Evolutionary conservation across 768 basidiomycete species (phyloP).

Genomic region (Phylloporus scabripes): DNA sequence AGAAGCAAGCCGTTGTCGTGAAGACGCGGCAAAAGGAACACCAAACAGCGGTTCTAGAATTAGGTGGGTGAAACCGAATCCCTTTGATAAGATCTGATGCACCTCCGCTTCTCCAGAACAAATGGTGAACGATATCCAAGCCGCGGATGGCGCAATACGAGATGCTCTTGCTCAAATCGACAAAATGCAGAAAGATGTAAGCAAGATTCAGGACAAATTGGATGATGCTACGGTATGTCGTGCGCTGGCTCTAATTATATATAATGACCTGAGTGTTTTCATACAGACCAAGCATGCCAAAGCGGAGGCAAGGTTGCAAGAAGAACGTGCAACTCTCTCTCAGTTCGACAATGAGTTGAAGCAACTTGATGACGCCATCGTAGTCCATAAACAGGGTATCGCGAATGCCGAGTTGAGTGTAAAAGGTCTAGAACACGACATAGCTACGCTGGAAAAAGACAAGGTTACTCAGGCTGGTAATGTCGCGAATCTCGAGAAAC

Average conservation of each 20-base stretch:
- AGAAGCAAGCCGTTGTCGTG: conserved; percentile 74
- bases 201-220: conserved; percentile 49
- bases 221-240: conserved; percentile 19
- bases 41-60: conserved; percentile 80
- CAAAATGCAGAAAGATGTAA: conserved; percentile 58
- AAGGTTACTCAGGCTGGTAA: conserved; percentile 45
- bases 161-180: conserved; percentile 41
- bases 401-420: conserved; percentile 60
- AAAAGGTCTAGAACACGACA: conserved; percentile 66
- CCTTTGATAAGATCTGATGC: background rate
- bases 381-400: conserved; percentile 70
- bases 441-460: conserved; percentile 61
- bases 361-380: conserved; percentile 75
- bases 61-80: conserved; percentile 49
- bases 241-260: background rate
- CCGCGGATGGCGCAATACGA: conserved; percentile 17
- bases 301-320: conserved; percentile 67
- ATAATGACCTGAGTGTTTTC: background rate
- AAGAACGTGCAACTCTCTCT: conserved; percentile 82
- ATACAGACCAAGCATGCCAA: conserved; percentile 50
- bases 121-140: conserved; percentile 28
- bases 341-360: conserved; percentile 88
- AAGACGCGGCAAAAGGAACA: conserved; percentile 88
- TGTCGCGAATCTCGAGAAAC: conserved; percentile 67
- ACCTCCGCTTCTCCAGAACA: conserved; percentile 15